A percentile compares a stretch with the other conserved stretches of the same genome.
These are phyloP conservation scores for Psilocybe sp. DNA, from an alignment of 768 basidiomycete species.

Conservation along the genomic window DNA sequence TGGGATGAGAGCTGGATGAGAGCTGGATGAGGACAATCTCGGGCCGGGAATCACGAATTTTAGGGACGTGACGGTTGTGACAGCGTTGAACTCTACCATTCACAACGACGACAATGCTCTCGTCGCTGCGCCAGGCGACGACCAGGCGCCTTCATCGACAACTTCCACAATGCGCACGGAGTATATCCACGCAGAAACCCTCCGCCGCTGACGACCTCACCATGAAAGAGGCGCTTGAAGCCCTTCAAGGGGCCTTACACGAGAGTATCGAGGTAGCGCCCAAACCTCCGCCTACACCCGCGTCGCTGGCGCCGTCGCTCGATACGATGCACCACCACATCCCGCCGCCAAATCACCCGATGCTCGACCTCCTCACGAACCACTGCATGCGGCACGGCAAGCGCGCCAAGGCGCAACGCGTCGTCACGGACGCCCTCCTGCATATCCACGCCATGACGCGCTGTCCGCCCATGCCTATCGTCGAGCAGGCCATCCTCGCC, in stretches of 20 bases:
- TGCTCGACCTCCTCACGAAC: conserved; percentile 66
- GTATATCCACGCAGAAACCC: conserved; percentile 9
- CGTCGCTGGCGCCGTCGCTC: conserved; percentile 21
- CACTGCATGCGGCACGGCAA: conserved; percentile 63
- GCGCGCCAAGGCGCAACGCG: conserved; percentile 55
- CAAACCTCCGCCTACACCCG: conserved; percentile 1
- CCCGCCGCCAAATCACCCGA: conserved; percentile 73
- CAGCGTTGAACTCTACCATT: not conserved
- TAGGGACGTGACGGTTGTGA: conserved; percentile 2
- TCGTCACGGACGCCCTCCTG: conserved; percentile 60
- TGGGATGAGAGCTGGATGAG: no score
- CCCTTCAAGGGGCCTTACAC: conserved; percentile 4
- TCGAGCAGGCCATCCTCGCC: conserved; percentile 66
- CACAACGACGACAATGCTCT: conserved; percentile 13
- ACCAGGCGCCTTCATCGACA: conserved; percentile 12
- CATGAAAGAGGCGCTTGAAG: conserved; percentile 16
- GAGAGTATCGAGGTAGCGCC: conserved; percentile 8
- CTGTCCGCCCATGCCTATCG: conserved; percentile 74
- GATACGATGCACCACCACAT: conserved; percentile 40
- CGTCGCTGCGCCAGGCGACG: conserved; percentile 16
- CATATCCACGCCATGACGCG: conserved; percentile 74
- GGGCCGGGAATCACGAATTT: not conserved
- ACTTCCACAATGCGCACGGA: conserved; percentile 14
- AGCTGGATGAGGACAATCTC: no score
- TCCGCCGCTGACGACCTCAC: conserved; percentile 4